Evolutionary conservation across 129 eudicot species (phyloP).

Genomic region (Dittrichia graveolens): DNA sequence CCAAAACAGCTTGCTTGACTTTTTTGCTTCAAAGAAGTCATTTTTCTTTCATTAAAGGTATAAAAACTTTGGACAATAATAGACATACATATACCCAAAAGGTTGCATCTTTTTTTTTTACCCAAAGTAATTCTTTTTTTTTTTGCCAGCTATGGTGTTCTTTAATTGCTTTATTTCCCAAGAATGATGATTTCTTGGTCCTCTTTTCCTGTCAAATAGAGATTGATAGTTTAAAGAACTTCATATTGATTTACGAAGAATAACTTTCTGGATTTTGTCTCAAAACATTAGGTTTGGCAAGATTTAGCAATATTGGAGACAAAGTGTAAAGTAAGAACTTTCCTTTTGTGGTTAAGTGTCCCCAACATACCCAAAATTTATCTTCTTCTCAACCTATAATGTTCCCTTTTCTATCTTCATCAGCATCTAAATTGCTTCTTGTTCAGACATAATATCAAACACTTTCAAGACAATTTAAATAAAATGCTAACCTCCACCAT

Average conservation of each 20-base stretch:
- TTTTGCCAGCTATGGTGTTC: not conserved
- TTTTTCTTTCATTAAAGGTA: not conserved
- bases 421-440: slow-evolving; percentile 11
- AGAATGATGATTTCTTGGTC: not conserved
- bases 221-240: not conserved
- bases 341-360: not conserved
- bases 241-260: not conserved
- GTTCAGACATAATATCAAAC: slow-evolving; percentile 16
- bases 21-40: slow-evolving; percentile 5
- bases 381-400: not conserved
- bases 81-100: slow-evolving; percentile 21
- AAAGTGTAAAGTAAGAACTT: not conserved
- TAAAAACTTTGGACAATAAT: slow-evolving; percentile 2
- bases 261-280: not conserved
- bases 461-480: not conserved
- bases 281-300: not conserved
- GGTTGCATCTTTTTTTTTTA: slow-evolving; percentile 2
- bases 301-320: slow-evolving; percentile 1
- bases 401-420: not conserved
- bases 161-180: not conserved
- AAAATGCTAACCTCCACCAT: slow-evolving; percentile 64
- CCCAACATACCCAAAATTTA: slow-evolving; percentile 14
- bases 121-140: not conserved
- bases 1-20: slow-evolving; percentile 7
- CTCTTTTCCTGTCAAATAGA: slow-evolving; percentile 9